phyloP scores from a whole-genome alignment of 1,284 basidiomycete genomes.

The Irpex sp. region DNA sequence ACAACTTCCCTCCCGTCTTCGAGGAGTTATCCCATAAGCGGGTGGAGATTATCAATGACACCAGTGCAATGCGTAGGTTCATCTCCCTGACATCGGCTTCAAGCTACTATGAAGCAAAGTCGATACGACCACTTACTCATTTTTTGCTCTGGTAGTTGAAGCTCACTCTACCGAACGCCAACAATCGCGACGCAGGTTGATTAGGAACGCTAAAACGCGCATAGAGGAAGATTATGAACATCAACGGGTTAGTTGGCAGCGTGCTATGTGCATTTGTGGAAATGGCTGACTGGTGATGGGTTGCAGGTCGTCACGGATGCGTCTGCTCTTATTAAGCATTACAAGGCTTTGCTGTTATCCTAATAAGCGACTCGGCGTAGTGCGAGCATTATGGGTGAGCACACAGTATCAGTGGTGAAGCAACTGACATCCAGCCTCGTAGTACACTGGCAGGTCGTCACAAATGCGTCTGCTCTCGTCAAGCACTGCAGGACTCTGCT shows the following conservation, averaged over 20 bases:
- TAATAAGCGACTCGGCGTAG: too few species aligned
- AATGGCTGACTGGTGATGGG: background rate
- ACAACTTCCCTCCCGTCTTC: constrained; percentile 26
- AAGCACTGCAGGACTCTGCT: too few species aligned
- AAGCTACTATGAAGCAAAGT: too few species aligned
- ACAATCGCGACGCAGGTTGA: constrained; percentile 31
- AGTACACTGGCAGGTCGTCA: too few species aligned
- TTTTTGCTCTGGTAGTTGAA: constrained; percentile 24
- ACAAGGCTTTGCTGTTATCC: constrained; percentile 34
- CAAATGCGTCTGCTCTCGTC: background rate
- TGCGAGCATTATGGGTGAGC: too few species aligned
- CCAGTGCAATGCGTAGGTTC: constrained; percentile 32
- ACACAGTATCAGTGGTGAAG: background rate
- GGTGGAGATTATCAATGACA: constrained; percentile 28
- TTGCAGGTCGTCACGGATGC: constrained; percentile 36
- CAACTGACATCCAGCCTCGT: too few species aligned
- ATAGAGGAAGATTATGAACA: constrained; percentile 37
- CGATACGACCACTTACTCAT: too few species aligned
- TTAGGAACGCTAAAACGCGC: constrained; percentile 29
- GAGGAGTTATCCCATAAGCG: constrained; percentile 32
- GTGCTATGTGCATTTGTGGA: too few species aligned
- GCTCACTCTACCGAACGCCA: constrained; percentile 28
- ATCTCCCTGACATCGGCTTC: too few species aligned
- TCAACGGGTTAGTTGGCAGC: constrained; percentile 30
- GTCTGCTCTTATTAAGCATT: constrained; percentile 37